Evolutionary conservation across 2,329 filamentous ascomycete genomes (phyloP).

Genomic region (Xylaria sp.): DNA sequence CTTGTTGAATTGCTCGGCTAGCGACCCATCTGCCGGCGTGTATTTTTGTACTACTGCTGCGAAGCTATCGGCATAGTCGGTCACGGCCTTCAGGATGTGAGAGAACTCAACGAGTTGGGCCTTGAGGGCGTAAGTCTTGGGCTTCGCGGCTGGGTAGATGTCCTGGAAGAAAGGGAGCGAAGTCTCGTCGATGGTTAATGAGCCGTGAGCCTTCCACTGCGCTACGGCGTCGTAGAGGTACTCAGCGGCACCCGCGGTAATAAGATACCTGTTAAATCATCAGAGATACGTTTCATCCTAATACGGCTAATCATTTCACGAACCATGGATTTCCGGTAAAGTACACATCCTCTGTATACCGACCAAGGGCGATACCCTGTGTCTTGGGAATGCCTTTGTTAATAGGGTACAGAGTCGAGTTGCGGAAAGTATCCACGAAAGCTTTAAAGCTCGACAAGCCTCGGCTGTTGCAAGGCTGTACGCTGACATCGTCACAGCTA

Average conservation of each 20-base stretch:
- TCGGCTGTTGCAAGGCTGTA: constrained; percentile 65
- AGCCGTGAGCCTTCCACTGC: constrained; percentile 61
- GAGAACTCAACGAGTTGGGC: constrained; percentile 51
- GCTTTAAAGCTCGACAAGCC: constrained; percentile 67
- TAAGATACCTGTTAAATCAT: constrained; percentile 54
- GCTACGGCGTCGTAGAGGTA: constrained; percentile 68
- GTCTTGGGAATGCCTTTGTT: constrained; percentile 61
- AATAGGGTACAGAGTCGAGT: constrained; percentile 59
- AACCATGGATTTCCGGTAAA: constrained; percentile 67
- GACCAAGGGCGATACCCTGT: constrained; percentile 57
- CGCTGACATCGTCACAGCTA: constrained; percentile 63
- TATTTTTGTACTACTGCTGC: constrained; percentile 60
- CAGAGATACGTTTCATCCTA: constrained; percentile 6
- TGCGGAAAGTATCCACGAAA: constrained; percentile 65
- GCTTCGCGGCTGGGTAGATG: constrained; percentile 59
- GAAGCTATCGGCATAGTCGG: constrained; percentile 66
- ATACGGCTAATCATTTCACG: background rate
- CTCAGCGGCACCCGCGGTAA: constrained; percentile 67
- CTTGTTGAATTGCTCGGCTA: constrained; percentile 63
- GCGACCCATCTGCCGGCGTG: constrained; percentile 58
- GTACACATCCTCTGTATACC: constrained; percentile 64
- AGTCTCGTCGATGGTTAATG: constrained; percentile 60
- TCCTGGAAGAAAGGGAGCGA: constrained; percentile 68
- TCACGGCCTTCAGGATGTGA: constrained; percentile 59
- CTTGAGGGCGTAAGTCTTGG: constrained; percentile 60